phyloP scores from a whole-genome alignment of 176 grass and related monocot species.

The Cymbopogon citratus region DNA sequence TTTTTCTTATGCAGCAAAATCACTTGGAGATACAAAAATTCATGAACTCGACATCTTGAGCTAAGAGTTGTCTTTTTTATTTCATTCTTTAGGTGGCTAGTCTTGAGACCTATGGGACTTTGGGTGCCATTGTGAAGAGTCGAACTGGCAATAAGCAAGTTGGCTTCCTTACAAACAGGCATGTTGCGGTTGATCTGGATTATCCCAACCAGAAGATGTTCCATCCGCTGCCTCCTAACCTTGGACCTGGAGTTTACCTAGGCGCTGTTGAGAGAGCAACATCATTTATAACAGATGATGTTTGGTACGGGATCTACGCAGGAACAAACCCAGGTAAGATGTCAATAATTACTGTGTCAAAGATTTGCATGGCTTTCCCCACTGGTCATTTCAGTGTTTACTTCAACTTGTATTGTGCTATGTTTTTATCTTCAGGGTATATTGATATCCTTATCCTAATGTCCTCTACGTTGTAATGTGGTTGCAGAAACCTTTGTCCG shows the following conservation, averaged over 20 bases:
- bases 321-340: constrained; percentile 87
- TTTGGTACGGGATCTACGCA: constrained; percentile 94
- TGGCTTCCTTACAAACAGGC: constrained; percentile 87
- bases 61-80: not conserved
- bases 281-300: constrained; percentile 97
- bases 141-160: constrained; percentile 89
- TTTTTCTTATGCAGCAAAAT: not conserved
- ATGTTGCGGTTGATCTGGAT: constrained; percentile 95
- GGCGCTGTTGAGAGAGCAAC: constrained; percentile 92
- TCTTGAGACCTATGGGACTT: constrained; percentile 89
- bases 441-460: constrained; percentile 15
- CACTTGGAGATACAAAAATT: not conserved
- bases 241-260: constrained; percentile 94
- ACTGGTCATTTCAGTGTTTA: not conserved
- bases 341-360: not conserved
- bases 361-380: not conserved
- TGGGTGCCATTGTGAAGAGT: constrained; percentile 95
- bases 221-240: constrained; percentile 96
- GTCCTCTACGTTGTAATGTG: constrained; percentile 31
- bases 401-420: not conserved
- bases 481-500: constrained; percentile 86
- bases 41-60: not conserved
- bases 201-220: constrained; percentile 99
- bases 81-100: constrained; percentile 72
- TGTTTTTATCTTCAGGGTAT: not conserved